Percentiles rank a stretch among this genome's conserved stretches.
These are phyloP conservation scores for Naegleria fowleri DNA, from an alignment of 208 protist genomes.

Conservation along the genomic window DNA sequence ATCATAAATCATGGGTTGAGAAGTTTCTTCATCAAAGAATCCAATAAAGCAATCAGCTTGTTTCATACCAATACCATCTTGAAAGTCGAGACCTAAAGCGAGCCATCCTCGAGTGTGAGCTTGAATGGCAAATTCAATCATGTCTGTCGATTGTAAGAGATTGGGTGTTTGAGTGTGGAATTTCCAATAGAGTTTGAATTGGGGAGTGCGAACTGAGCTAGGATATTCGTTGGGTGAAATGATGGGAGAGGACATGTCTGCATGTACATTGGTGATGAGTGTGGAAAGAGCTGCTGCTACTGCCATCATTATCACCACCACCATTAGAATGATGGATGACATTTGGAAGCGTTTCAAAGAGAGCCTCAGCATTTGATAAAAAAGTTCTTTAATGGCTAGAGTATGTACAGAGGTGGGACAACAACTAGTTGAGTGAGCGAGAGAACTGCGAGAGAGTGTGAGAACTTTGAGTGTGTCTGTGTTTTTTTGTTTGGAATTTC, in stretches of 20 bases:
- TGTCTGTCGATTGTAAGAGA: background rate
- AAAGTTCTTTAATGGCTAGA: too few relatives aligned
- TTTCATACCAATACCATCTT: background rate
- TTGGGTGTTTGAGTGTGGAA: background rate
- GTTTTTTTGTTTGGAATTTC: too few relatives aligned
- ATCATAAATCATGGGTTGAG: background rate
- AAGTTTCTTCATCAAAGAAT: background rate
- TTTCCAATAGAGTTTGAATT: background rate
- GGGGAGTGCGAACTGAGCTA: background rate
- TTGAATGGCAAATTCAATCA: background rate
- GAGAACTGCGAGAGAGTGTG: too few relatives aligned
- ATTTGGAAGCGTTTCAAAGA: too few relatives aligned
- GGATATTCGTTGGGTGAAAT: background rate
- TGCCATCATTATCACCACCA: too few relatives aligned
- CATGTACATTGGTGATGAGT: background rate
- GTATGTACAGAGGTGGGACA: too few relatives aligned
- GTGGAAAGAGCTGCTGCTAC: too few relatives aligned
- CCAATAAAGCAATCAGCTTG: slow-evolving; percentile 8
- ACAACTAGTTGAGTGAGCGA: too few relatives aligned
- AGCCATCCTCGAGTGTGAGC: background rate
- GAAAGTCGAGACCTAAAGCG: background rate
- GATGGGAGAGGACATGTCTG: background rate
- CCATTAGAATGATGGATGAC: too few relatives aligned
- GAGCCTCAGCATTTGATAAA: too few relatives aligned
- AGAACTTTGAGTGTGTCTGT: too few relatives aligned